phyloP scores from a whole-genome alignment of 179 eudicot species.

The Beta lomatogona region DNA sequence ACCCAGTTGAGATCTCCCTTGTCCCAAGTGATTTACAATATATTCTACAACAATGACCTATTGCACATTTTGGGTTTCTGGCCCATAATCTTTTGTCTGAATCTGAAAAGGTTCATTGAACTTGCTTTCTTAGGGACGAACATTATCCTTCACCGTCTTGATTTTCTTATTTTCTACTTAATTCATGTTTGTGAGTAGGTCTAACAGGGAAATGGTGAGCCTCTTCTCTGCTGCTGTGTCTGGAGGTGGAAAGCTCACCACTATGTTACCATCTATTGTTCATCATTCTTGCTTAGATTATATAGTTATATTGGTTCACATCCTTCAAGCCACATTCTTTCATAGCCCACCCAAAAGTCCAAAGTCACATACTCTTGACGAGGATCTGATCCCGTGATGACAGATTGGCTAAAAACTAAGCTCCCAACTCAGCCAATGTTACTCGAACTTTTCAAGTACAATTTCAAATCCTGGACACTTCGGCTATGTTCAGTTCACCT shows the following conservation, averaged over 20 bases:
- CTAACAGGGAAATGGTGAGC: not conserved
- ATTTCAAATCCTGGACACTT: no score
- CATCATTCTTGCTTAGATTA: not conserved
- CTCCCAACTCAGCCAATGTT: no score
- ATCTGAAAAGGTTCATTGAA: not conserved
- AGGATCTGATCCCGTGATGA: no score
- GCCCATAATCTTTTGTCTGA: not conserved
- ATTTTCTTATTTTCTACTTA: not conserved
- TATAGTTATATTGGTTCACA: no score
- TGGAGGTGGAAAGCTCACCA: not conserved
- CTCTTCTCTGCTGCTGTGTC: not conserved
- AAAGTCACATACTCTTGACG: no score
- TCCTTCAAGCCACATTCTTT: no score
- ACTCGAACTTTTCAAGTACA: no score
- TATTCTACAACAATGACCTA: not conserved
- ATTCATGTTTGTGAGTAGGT: not conserved
- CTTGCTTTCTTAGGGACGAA: not conserved
- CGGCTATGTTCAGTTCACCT: no score
- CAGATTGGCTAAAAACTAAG: no score
- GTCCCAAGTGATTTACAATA: no score
- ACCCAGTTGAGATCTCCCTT: no score
- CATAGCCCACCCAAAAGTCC: no score
- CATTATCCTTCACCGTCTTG: not conserved
- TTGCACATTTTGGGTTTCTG: not conserved
- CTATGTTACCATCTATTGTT: not conserved